Base-by-base conservation (phyloP, 352 stramenopile species). In the Pythium aquatile region DNA sequence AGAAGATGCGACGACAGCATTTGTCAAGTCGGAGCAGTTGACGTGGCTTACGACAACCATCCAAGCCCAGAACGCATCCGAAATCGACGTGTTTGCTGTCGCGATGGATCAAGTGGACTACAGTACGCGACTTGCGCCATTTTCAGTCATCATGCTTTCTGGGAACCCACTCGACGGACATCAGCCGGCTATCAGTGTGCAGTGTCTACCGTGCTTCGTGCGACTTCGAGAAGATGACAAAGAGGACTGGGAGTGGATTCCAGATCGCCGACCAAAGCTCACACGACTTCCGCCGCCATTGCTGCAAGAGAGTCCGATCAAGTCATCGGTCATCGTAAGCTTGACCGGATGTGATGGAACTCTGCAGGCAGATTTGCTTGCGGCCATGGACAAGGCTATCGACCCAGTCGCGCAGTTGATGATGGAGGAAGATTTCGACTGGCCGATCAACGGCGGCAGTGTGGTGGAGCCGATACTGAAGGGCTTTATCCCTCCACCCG, bases 91-190 rank as follows among this genome's bases (percentile, higher is more conserved):
- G 7, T 89, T 91, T 59, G 69, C 71, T 26, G 42, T 77, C 9
- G 72, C 81, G 2, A 68, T 75, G 17, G 73, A 88, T 32, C 78
- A 90, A 63, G 74, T 91, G 24, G 81, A 91, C 42, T 70, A 76
- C 28, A 78, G 74, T 30, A 24, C 65, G 17, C 80, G 81, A 54
- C 61, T 79, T 9, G 79, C 83, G 0, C 85, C 85, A 28, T 71
- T 94, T 16, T 86, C 85, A 2, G 54, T 81, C 8, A 76, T 92
- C 32, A 39, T 91, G 33, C 70, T 94, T 0, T 88, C 81, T 0
- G 85, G 85, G 11, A 89, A 92, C 42, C 82, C 83, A n/a, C 44
- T 94, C 9, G 85, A 91, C 29, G 85, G 85, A 10, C 80, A 77
- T 42, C 74, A 89, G 32, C 83, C 85, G 1, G 63, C 61, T 1